phyloP scores from a whole-genome alignment of 768 basidiomycete species.

The Boletus vinaceobasis region DNA sequence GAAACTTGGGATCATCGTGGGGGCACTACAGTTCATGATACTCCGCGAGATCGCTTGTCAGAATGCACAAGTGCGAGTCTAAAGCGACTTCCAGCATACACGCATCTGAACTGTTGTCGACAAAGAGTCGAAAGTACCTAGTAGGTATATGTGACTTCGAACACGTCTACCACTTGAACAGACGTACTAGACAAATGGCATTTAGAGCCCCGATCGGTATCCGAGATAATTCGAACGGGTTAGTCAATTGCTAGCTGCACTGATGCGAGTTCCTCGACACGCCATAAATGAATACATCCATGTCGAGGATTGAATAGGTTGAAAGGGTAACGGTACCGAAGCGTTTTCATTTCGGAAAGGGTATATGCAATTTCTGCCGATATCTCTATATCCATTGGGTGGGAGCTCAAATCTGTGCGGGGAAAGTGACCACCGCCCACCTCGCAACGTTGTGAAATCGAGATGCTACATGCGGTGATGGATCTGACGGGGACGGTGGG shows the following conservation, averaged over 20 bases:
- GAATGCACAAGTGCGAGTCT: neutral
- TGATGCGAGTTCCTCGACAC: neutral
- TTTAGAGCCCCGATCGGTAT: neutral
- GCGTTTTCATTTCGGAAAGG: slow-evolving; percentile 16
- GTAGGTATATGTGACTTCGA: neutral
- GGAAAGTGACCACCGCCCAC: neutral
- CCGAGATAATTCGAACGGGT: neutral
- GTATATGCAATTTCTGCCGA: slow-evolving; percentile 2
- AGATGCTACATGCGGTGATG: neutral
- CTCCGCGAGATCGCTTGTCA: neutral
- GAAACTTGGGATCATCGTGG: neutral
- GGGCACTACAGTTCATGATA: neutral
- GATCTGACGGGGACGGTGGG: neutral
- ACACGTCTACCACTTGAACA: neutral
- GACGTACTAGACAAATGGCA: neutral
- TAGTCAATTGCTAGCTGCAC: neutral
- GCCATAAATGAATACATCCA: neutral
- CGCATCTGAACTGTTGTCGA: neutral
- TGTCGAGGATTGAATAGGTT: neutral
- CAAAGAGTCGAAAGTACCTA: neutral
- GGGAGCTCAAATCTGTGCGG: neutral
- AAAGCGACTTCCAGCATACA: neutral
- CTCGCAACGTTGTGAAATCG: neutral
- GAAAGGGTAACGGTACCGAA: neutral
- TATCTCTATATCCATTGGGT: neutral